Evolutionary conservation across 2,329 filamentous ascomycete genomes (phyloP).

Genomic region (Alternaria viburni): DNA sequence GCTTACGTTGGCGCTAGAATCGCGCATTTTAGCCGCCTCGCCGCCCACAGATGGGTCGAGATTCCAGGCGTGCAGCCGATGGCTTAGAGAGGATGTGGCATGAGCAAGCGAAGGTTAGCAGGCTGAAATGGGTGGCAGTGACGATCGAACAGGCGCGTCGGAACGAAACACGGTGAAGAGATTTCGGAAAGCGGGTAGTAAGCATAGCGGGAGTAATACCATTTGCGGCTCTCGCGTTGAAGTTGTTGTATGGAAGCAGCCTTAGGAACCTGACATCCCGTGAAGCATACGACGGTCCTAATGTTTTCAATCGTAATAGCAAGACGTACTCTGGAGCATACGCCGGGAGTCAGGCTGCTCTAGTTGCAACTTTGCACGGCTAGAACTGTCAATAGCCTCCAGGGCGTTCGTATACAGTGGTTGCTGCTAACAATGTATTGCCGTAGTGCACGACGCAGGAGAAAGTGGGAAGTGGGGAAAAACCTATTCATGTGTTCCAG

Average conservation of each 20-base stretch:
- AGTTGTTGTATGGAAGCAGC: neutral
- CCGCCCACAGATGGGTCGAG: slow-evolving; percentile 17
- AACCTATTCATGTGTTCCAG: slow-evolving; percentile 6
- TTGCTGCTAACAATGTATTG: slow-evolving; percentile 3
- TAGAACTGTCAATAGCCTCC: neutral
- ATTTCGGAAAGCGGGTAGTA: slow-evolving; percentile 8
- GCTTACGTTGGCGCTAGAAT: neutral
- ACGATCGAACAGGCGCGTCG: slow-evolving; percentile 9
- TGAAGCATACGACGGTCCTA: neutral
- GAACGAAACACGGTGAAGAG: slow-evolving; percentile 8
- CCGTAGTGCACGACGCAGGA: slow-evolving; percentile 20
- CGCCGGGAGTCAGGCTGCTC: neutral
- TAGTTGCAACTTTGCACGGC: neutral
- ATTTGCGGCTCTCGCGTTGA: neutral
- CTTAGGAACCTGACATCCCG: neutral
- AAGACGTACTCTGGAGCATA: neutral
- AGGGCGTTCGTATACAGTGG: slow-evolving; percentile 5
- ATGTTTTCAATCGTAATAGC: neutral
- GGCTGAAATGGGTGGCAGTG: neutral
- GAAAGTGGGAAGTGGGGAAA: slow-evolving; percentile 17
- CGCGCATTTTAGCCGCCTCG: slow-evolving; percentile 16
- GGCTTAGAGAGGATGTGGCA: neutral
- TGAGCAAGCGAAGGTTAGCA: neutral
- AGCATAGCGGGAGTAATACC: slow-evolving; percentile 2
- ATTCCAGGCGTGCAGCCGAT: slow-evolving; percentile 16